Evolutionary conservation across 495 filamentous ascomycete genomes (phyloP).

Genomic region (Podospora pseudoanserina): DNA sequence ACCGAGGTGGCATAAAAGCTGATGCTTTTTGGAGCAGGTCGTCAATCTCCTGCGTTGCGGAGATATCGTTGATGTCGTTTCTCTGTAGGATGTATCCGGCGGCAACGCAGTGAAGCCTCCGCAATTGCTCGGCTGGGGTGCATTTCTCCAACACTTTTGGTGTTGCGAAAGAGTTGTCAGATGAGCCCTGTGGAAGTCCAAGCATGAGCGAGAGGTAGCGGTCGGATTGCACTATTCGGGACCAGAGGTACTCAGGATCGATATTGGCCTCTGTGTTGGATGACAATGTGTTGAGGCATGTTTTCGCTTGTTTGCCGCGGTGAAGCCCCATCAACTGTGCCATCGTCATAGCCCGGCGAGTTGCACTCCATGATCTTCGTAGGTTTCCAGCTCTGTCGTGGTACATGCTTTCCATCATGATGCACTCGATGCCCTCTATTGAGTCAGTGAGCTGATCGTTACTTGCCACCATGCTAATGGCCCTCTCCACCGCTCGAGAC

Average conservation of each 20-base stretch:
- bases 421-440: conserved; percentile 49
- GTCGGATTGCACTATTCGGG: conserved; percentile 33
- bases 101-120: neutral
- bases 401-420: conserved; percentile 50
- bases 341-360: conserved; percentile 43
- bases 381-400: conserved; percentile 47
- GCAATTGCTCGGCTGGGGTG: conserved; percentile 23
- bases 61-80: conserved; percentile 16
- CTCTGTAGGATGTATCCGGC: conserved; percentile 27
- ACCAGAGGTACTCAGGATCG: conserved; percentile 31
- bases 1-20: conserved; percentile 32
- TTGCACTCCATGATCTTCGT: conserved; percentile 41
- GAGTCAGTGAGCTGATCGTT: conserved; percentile 47
- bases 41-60: conserved; percentile 30
- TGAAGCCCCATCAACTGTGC: conserved; percentile 48
- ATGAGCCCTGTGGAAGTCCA: conserved; percentile 31
- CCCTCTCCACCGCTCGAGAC: conserved; percentile 36
- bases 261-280: conserved; percentile 7
- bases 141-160: conserved; percentile 30
- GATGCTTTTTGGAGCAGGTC: conserved; percentile 32
- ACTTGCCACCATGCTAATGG: conserved; percentile 41
- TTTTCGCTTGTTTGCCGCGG: conserved; percentile 13
- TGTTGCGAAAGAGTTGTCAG: conserved; percentile 22
- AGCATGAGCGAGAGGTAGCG: conserved; percentile 36
- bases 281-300: conserved; percentile 4